These are phyloP conservation scores for Penicillium malachiteum DNA, from an alignment of 495 filamentous ascomycete species.

Conservation along the genomic window DNA sequence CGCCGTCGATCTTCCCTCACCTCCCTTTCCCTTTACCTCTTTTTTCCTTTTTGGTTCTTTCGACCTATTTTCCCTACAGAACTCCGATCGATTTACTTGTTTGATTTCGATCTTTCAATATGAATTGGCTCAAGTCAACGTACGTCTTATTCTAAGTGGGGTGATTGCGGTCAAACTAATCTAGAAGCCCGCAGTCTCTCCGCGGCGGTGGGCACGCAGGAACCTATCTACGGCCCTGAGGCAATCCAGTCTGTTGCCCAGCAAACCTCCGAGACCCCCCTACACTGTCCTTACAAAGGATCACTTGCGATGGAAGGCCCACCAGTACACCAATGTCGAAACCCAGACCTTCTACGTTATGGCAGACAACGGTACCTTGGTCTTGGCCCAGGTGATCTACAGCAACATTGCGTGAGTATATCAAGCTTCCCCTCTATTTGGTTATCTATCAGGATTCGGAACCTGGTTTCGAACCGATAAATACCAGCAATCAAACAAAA, in stretches of 20 bases:
- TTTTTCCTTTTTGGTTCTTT: slow-evolving; percentile 20
- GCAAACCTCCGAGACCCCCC: slow-evolving; percentile 74
- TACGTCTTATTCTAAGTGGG: slow-evolving; percentile 36
- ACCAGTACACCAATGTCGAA: slow-evolving; percentile 87
- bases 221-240: slow-evolving; percentile 91
- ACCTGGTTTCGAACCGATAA: neutral
- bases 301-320: slow-evolving; percentile 75
- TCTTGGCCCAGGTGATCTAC: slow-evolving; percentile 89
- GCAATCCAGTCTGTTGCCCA: slow-evolving; percentile 82
- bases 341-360: slow-evolving; percentile 95
- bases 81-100: neutral
- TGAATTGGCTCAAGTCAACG: slow-evolving; percentile 76
- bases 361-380: slow-evolving; percentile 72
- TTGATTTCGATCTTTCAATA: slow-evolving; percentile 22
- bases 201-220: slow-evolving; percentile 89
- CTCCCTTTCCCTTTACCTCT: slow-evolving; percentile 18
- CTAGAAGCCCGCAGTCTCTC: slow-evolving; percentile 61
- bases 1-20: slow-evolving; percentile 27
- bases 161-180: slow-evolving; percentile 21
- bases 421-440: neutral
- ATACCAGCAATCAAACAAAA: neutral
- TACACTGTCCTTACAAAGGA: slow-evolving; percentile 76
- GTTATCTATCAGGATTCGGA: neutral
- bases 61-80: slow-evolving; percentile 2
- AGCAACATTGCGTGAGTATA: slow-evolving; percentile 87